Percentiles rank a stretch among this genome's conserved stretches.
Conservation (phyloP, 1,139 yeast genomes). For the Sugiyamaella neomexicana region DNA sequence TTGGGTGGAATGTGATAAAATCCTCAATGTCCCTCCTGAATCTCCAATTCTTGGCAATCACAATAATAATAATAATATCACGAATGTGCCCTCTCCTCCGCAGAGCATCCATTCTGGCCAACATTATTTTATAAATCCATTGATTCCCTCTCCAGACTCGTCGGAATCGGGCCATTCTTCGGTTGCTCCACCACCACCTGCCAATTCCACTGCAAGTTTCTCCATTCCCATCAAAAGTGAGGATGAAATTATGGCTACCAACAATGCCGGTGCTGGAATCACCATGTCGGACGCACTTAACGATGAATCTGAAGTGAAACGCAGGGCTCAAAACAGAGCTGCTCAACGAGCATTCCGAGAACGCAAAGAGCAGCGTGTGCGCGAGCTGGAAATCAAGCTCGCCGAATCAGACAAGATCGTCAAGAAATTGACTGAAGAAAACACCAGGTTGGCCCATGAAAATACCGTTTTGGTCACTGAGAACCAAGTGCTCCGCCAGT, state of each 20-base stretch:
- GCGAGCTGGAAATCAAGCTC: conserved; percentile 64
- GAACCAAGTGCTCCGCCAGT: conserved; percentile 47
- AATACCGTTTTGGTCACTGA: conserved; percentile 58
- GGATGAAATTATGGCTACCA: conserved; percentile 8
- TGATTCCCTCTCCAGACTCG: conserved; percentile 19
- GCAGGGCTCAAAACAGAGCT: conserved; percentile 83
- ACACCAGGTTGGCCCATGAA: conserved; percentile 55
- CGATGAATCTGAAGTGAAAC: conserved; percentile 53
- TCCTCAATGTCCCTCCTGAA: neutral
- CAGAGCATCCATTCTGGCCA: conserved; percentile 4
- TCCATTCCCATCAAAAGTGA: conserved; percentile 8
- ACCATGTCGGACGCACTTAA: conserved; percentile 26
- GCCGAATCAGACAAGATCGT: conserved; percentile 61
- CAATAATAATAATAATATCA: neutral
- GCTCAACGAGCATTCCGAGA: conserved; percentile 90
- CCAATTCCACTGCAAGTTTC: neutral
- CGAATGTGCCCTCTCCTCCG: conserved; percentile 11
- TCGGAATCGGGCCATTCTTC: conserved; percentile 17
- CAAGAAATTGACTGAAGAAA: conserved; percentile 50
- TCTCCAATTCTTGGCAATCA: neutral
- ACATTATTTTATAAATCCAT: conserved; percentile 7
- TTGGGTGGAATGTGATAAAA: conserved; percentile 20
- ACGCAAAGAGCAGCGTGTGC: conserved; percentile 72
- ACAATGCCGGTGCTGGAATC: neutral
- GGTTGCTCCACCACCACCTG: conserved; percentile 8